Evolutionary conservation across 2,329 filamentous ascomycete species (phyloP), one percentile per base, ranked within the genome.

Genomic region (Calonectria honghensis): DNA sequence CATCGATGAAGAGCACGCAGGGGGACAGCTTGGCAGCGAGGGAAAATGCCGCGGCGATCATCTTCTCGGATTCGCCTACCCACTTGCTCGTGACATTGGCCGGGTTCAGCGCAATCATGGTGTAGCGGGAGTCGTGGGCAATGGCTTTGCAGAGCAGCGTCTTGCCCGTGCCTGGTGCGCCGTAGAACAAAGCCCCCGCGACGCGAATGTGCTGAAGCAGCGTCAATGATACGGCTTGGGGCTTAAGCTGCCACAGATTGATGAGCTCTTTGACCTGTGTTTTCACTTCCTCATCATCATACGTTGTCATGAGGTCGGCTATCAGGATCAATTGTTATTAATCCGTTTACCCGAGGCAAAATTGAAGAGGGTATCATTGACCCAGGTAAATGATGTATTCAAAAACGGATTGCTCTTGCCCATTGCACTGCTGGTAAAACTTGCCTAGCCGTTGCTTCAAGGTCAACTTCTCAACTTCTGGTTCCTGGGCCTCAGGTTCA

Each of bases 1-100:
- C 37, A 16, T 63, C 57, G 20, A 63, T 41, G 57, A 63, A 63
- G 57, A 63, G 57, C 24, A 63, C 37, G 4, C 57, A 63, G 11
- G 57, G 57, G 16, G 35, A 63, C 24, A 63, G 24, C 24, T 63
- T 63, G 3, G 57, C 14, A 0, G 57, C 57, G 3, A 63, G 57
- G 6, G 35, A 63, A 29, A 63, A 63, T 1, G 57, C 57, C 6
- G 35, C 35, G 14, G 37, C 35, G 24, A 63, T 41, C n/a, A 41
- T 3, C 57, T 41, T 31, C 35, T 63, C 57, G 1, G 32, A 27
- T 2, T 63, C 35, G 24, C 57, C 24, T 29, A 41, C 57, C 57
- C 57, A 41, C 14, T 41, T 41, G 24, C 37, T 63, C 13, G 16
- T 63, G 6, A 63, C 2, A 7, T 63, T 41, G 9, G 57, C 57